These are phyloP conservation scores for Trichoderma aggressivum DNA, from an alignment of 2,329 filamentous ascomycete genomes.

Conservation along the genomic window DNA sequence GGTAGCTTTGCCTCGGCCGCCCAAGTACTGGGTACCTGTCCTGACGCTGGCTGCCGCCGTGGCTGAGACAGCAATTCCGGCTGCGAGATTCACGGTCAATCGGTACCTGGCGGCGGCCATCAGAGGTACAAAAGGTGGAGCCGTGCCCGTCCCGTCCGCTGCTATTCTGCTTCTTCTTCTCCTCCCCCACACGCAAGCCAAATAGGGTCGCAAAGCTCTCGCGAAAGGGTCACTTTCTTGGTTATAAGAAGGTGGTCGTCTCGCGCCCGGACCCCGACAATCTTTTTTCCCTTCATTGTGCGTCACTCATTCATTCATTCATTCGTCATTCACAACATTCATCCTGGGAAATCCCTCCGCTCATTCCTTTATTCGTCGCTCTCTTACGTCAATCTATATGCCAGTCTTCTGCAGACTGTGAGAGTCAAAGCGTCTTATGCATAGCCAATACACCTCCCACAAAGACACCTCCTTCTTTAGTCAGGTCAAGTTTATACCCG, in stretches of 20 bases:
- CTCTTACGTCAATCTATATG: constrained; percentile 32
- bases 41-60: not conserved
- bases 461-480: constrained; percentile 27
- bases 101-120: not conserved
- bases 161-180: constrained; percentile 43
- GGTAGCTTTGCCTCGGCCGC: not conserved
- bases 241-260: constrained; percentile 44
- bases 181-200: constrained; percentile 50
- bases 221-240: constrained; percentile 49
- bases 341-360: constrained; percentile 41
- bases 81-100: constrained; percentile 11
- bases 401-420: not conserved
- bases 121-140: constrained; percentile 24
- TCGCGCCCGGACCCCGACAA: constrained; percentile 55
- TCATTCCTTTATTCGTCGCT: constrained; percentile 49
- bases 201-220: constrained; percentile 57
- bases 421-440: not conserved
- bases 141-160: constrained; percentile 27
- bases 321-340: constrained; percentile 2
- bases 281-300: constrained; percentile 32
- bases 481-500: constrained; percentile 10
- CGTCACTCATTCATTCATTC: constrained; percentile 32
- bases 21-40: constrained; percentile 14
- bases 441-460: not conserved
- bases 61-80: constrained; percentile 17